These are phyloP conservation scores for Noccaea bulbosa DNA, from an alignment of 345 rosid genomes.

Conservation along the genomic window DNA sequence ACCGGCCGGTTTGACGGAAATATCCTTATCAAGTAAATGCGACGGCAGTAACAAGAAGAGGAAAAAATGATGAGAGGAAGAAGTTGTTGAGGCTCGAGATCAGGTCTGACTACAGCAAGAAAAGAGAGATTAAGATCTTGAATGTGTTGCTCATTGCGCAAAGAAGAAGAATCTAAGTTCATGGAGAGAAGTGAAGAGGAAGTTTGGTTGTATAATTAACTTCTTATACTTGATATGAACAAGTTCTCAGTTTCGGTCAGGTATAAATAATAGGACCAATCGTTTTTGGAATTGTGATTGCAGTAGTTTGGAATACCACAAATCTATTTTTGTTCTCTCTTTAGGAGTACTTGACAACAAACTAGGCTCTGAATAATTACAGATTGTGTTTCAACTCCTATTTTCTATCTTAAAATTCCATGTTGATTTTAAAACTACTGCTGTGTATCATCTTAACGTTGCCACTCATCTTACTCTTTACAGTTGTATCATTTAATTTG, in stretches of 20 bases:
- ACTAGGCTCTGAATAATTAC: background rate
- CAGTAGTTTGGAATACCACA: background rate
- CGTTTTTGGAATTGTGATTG: too few species aligned
- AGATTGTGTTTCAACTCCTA: background rate
- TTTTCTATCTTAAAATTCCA: background rate
- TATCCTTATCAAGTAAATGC: too few species aligned
- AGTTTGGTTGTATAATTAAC: constrained; percentile 81
- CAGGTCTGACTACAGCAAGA: constrained; percentile 34
- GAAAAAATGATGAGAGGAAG: too few species aligned
- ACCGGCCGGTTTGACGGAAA: too few species aligned
- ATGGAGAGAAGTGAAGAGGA: constrained; percentile 84
- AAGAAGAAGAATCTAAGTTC: constrained; percentile 53
- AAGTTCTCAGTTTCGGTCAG: too few species aligned
- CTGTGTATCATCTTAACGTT: background rate
- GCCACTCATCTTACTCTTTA: background rate
- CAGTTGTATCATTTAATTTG: background rate
- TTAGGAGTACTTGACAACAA: background rate
- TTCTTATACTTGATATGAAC: too few species aligned
- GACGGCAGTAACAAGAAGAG: too few species aligned
- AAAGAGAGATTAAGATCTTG: constrained; percentile 23
- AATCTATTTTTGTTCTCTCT: too few species aligned
- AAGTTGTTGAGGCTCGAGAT: constrained; percentile 48
- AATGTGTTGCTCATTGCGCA: constrained; percentile 22
- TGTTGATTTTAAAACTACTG: too few species aligned
- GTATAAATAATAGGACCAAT: too few species aligned